Conservation (phyloP, 1,284 basidiomycete genomes). For the Leccinum pachyderme region DNA sequence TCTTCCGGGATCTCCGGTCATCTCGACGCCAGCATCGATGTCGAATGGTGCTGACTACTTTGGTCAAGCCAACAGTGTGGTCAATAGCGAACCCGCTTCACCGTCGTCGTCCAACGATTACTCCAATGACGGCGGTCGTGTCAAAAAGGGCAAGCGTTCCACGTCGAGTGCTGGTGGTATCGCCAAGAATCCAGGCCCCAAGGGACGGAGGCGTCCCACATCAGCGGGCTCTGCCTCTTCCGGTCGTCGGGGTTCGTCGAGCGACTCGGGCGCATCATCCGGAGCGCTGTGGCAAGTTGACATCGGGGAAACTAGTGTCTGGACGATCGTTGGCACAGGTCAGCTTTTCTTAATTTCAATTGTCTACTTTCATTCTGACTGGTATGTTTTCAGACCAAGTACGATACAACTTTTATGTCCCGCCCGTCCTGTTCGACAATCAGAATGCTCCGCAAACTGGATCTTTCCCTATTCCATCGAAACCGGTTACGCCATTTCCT, state of each 20-base stretch:
- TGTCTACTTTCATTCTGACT: constrained; percentile 9
- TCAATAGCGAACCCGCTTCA: constrained; percentile 66
- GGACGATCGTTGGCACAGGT: constrained; percentile 92
- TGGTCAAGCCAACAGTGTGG: constrained; percentile 36
- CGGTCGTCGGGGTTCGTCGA: constrained; percentile 57
- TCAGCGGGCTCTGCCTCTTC: constrained; percentile 72
- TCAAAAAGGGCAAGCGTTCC: constrained; percentile 74
- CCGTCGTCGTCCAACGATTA: constrained; percentile 67
- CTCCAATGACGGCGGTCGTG: constrained; percentile 77
- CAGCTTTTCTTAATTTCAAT: constrained; percentile 20
- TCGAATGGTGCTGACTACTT: constrained; percentile 63
- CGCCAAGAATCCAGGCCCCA: constrained; percentile 54
- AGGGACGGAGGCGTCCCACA: constrained; percentile 67
- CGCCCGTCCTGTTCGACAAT: constrained; percentile 78
- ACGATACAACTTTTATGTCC: constrained; percentile 89
- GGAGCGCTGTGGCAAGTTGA: constrained; percentile 85
- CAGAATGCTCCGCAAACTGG: constrained; percentile 63
- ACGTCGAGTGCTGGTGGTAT: constrained; percentile 70
- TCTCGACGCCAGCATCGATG: constrained; percentile 61
- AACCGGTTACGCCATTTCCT: constrained; percentile 86
- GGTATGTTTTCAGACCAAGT: constrained; percentile 63
- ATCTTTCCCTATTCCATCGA: constrained; percentile 73
- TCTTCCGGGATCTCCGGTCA: constrained; percentile 64
- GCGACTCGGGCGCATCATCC: constrained; percentile 65
- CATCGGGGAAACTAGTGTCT: constrained; percentile 87